Base-by-base conservation (phyloP, 2,329 filamentous ascomycete genomes). In the Xylariaceae sp. region DNA sequence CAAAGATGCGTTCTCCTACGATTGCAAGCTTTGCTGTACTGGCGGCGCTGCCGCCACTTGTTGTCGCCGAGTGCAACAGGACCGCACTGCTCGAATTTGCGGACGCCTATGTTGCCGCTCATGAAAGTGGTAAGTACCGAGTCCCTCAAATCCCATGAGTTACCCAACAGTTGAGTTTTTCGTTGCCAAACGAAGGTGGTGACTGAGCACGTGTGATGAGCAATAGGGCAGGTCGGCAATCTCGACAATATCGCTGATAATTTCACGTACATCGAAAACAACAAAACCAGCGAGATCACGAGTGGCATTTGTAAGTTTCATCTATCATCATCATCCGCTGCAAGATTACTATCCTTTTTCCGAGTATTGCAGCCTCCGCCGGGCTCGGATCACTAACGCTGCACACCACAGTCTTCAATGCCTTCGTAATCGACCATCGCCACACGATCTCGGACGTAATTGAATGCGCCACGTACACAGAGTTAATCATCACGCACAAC, bases 231-330 rank as follows among this genome's bases (percentile, higher is more conserved):
- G 48, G 42, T 54, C 22, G 45, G 48, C 44, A 18, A 47, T 38
- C 55, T 57, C 17, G 41, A 49, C 19, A 55, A 53, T 22, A 52
- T 57, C 15, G 49, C 55, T 27, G 52, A 55, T 9, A 59, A 64
- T 46, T 62, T 65, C 53, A 60, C 58, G 10, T 65, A 65, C 51
- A 5, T 63, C 39, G 62, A 65, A 54, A 64, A 65, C 48, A 64
- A 64, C 52, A 53, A 57, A 45, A 63, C 61, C 17, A 45, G 40
- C 0, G 62, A 65, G 40, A 60, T 64, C 47, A 58, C 57, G 2
- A 47, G 44, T 17, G 59, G 63, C 2, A 59, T 64, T 33, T 55
- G 51, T 54, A 45, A 51, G 51, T 30, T 14, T 12, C 14, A 15
- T 19, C n/a, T 14, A 30, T 10, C 35, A 14, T n/a, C n/a, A 39